phyloP scores from a whole-genome alignment of 768 basidiomycete species.

The Tricholoma flavovirens region DNA sequence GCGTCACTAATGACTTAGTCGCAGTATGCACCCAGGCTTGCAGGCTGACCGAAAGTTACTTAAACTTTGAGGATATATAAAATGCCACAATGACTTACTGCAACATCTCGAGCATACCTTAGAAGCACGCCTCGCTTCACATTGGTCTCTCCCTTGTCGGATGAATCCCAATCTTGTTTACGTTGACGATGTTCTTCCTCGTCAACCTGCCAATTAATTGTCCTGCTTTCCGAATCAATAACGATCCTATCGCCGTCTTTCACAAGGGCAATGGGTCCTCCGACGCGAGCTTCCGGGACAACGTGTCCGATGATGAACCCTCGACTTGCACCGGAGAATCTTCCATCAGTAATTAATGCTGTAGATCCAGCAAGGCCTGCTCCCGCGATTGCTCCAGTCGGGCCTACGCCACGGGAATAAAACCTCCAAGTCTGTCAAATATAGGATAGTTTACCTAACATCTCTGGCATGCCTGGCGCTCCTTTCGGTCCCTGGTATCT shows the following conservation, averaged over 20 bases:
- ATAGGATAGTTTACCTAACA: conserved; percentile 29
- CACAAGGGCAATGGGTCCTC: conserved; percentile 85
- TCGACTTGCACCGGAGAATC: conserved; percentile 77
- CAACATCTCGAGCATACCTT: conserved; percentile 82
- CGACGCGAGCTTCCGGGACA: conserved; percentile 61
- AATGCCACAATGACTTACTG: conserved; percentile 47
- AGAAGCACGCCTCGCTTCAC: conserved; percentile 71
- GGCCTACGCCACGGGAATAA: conserved; percentile 37
- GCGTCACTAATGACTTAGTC: conserved; percentile 39
- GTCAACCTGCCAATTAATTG: conserved; percentile 69
- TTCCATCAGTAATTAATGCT: conserved; percentile 82
- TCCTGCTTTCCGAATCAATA: conserved; percentile 61
- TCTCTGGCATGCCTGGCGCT: conserved; percentile 90
- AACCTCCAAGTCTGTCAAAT: background rate
- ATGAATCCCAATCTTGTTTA: conserved; percentile 62
- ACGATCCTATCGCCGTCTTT: conserved; percentile 75
- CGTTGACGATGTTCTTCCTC: conserved; percentile 61
- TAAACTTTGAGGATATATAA: background rate
- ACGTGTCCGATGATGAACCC: conserved; percentile 54
- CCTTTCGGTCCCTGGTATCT: conserved; percentile 89
- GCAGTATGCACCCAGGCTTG: conserved; percentile 76
- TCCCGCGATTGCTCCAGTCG: conserved; percentile 80
- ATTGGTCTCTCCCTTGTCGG: conserved; percentile 56
- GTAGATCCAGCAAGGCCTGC: conserved; percentile 76
- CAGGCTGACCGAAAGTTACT: conserved; percentile 46